A percentile compares a stretch with the other conserved stretches of the same genome.
These are phyloP conservation scores for Syzygium oleosum DNA, from an alignment of 345 rosid genomes.

Conservation along the genomic window DNA sequence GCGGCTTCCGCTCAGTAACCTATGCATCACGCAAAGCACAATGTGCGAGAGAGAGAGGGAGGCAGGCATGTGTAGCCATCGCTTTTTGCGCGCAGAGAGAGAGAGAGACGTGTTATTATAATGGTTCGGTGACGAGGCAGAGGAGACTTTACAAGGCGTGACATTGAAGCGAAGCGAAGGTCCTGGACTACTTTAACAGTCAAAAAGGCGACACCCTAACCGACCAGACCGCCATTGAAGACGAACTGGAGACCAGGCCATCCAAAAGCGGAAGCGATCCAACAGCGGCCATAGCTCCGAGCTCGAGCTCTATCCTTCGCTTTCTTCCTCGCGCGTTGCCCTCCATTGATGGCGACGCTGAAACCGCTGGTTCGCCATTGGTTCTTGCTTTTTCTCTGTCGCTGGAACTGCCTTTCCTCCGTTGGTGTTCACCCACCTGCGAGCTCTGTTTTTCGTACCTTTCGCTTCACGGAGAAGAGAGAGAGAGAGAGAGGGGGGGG, in stretches of 20 bases:
- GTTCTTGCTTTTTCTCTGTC: not conserved
- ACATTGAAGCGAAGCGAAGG: constrained; percentile 22
- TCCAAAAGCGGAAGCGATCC: not conserved
- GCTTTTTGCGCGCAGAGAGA: not conserved
- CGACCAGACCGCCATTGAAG: constrained; percentile 32
- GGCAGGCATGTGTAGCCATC: not conserved
- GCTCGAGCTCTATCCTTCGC: not conserved
- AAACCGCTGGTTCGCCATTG: not conserved
- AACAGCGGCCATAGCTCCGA: not conserved
- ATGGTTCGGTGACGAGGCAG: not conserved
- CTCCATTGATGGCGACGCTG: not conserved
- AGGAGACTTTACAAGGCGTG: constrained; percentile 55
- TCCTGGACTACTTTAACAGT: constrained; percentile 2
- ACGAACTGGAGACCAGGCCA: constrained; percentile 22
- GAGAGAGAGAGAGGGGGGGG: not conserved
- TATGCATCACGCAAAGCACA: not conserved
- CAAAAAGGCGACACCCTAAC: constrained; percentile 8
- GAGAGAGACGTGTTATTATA: constrained; percentile 7
- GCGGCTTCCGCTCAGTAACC: not conserved
- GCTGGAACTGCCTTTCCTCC: not conserved
- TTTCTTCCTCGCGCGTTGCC: not conserved
- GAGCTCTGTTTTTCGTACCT: not conserved
- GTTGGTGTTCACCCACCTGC: not conserved
- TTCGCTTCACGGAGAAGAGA: not conserved
- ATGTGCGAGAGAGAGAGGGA: not conserved